phyloP scores from a whole-genome alignment of 371 early-diverging fungal species.

The Mortierella sp. region DNA sequence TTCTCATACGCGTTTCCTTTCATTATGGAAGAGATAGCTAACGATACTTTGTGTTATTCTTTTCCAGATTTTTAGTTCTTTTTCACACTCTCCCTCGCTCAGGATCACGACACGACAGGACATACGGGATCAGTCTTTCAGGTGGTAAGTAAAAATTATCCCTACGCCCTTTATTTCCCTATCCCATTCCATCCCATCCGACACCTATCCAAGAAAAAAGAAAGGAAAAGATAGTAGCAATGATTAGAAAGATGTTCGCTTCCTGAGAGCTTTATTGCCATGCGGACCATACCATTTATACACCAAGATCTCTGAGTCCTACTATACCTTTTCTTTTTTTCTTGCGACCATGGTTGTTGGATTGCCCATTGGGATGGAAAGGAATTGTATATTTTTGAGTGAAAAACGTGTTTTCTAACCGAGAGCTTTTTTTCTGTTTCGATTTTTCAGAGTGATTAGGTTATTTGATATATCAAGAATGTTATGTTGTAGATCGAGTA shows the following conservation, averaged over 20 bases:
- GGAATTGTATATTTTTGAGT: background rate
- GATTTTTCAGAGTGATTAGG: too few species aligned
- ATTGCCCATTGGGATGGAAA: background rate
- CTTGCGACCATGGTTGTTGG: background rate
- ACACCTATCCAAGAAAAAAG: background rate
- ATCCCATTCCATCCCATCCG: background rate
- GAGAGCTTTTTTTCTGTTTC: too few species aligned
- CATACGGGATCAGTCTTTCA: background rate
- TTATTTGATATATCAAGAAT: too few species aligned
- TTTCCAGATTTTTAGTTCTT: background rate
- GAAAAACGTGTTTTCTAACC: too few species aligned
- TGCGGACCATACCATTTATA: slow-evolving; percentile 58
- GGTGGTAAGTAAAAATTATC: slow-evolving; percentile 31
- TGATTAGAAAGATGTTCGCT: slow-evolving; percentile 59
- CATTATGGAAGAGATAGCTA: too few species aligned
- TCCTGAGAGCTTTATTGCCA: slow-evolving; percentile 60
- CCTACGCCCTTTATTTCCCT: background rate
- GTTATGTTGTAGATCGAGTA: too few species aligned
- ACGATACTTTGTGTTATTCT: background rate
- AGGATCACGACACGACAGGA: background rate
- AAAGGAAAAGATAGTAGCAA: slow-evolving; percentile 21
- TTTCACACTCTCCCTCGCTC: background rate
- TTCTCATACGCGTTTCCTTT: background rate
- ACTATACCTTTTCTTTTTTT: background rate
- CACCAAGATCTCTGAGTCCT: slow-evolving; percentile 59